Evolutionary conservation across 108 stramenopile species (phyloP).

Genomic region (Discostella pseudostelligera): DNA sequence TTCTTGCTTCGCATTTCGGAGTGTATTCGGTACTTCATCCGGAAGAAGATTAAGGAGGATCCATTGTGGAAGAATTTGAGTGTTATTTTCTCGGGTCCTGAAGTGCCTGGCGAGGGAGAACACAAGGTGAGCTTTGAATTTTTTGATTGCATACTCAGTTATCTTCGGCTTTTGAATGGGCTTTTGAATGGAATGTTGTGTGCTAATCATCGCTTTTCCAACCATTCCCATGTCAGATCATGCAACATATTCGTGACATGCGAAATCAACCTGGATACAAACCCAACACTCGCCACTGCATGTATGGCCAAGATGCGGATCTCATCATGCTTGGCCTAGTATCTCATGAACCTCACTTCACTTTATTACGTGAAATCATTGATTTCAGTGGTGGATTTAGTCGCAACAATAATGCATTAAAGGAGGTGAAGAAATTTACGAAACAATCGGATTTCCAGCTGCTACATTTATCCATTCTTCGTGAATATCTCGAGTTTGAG

Average conservation of each 20-base stretch:
- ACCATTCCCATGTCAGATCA: constrained; percentile 80
- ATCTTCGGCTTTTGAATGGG: too few species aligned
- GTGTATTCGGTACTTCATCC: constrained; percentile 89
- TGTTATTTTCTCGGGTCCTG: constrained; percentile 96
- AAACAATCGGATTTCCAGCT: constrained; percentile 96
- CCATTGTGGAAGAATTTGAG: constrained; percentile 89
- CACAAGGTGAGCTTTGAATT: constrained; percentile 68
- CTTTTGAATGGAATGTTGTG: too few species aligned
- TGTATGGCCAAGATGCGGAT: constrained; percentile 99
- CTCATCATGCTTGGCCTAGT: constrained; percentile 99
- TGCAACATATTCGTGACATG: constrained; percentile 96
- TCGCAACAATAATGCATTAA: constrained; percentile 72
- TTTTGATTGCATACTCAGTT: not conserved
- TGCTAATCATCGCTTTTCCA: too few species aligned
- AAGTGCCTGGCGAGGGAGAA: constrained; percentile 98
- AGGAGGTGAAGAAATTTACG: constrained; percentile 92
- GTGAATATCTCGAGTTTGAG: constrained; percentile 95
- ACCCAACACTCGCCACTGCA: constrained; percentile 95
- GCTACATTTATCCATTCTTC: constrained; percentile 91
- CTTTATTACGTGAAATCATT: constrained; percentile 92
- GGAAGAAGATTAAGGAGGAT: constrained; percentile 95
- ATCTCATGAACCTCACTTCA: constrained; percentile 98
- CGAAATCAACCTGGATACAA: constrained; percentile 75
- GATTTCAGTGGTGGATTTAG: constrained; percentile 75
- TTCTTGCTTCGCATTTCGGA: constrained; percentile 92